Percentiles rank a stretch among this genome's conserved stretches.
Evolutionary conservation across 176 grass and related monocot genomes (phyloP).

Genomic region (Bonia amplexicaulis): DNA sequence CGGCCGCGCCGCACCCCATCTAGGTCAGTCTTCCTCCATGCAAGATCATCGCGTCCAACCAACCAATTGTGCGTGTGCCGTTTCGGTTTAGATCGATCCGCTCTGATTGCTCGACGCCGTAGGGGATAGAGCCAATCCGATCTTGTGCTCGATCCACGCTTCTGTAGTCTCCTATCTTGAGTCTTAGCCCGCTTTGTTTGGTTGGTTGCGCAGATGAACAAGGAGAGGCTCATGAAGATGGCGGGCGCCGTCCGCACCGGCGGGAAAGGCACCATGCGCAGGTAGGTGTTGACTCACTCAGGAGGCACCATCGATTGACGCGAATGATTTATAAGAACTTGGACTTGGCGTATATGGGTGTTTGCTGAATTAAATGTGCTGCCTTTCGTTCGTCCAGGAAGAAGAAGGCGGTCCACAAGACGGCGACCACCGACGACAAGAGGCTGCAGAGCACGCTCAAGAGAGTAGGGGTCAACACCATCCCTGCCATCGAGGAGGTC

Average conservation of each 20-base stretch:
- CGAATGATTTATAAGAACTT: not conserved
- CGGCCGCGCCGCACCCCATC: constrained; percentile 1
- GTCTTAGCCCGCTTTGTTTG: not conserved
- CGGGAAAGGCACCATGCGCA: constrained; percentile 80
- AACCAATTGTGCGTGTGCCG: not conserved
- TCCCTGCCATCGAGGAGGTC: constrained; percentile 97
- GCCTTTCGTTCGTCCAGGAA: constrained; percentile 37
- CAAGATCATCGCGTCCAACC: not conserved
- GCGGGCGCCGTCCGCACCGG: constrained; percentile 82
- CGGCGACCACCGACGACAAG: constrained; percentile 81
- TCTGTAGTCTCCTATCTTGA: not conserved
- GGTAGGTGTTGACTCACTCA: constrained; percentile 19
- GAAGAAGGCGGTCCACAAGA: constrained; percentile 99
- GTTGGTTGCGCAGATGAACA: constrained; percentile 53
- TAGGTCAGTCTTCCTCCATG: constrained; percentile 20
- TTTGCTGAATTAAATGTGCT: not conserved
- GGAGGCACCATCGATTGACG: not conserved
- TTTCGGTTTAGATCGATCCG: not conserved
- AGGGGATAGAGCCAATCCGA: not conserved
- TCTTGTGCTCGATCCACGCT: not conserved
- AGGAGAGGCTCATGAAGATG: constrained; percentile 91
- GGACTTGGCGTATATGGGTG: not conserved
- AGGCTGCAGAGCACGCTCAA: constrained; percentile 93
- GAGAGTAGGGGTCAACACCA: constrained; percentile 94
- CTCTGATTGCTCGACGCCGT: not conserved